Conservation (phyloP, 2,329 filamentous ascomycete genomes). For the Tolypocladium inflatum region DNA sequence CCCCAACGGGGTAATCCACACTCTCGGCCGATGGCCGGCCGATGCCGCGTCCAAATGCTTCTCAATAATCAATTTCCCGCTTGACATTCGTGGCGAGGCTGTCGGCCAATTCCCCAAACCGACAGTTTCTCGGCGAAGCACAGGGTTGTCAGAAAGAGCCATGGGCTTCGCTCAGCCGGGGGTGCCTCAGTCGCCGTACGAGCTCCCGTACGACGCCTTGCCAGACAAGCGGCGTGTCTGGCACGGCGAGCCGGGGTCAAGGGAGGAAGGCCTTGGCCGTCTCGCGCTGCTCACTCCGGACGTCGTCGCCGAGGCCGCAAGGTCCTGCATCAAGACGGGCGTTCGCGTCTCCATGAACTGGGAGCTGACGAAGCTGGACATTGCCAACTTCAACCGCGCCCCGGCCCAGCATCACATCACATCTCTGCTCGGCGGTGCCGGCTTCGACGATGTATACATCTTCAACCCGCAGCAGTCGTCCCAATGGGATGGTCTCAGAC, state of each 20-base stretch:
- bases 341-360: conserved; percentile 42
- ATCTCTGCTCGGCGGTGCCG: conserved; percentile 33
- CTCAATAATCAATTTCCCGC: too few relatives aligned
- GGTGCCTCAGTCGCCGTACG: background rate
- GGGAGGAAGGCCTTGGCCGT: conserved; percentile 43
- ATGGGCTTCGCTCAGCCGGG: background rate
- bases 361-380: conserved; percentile 46
- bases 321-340: conserved; percentile 39
- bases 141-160: too few relatives aligned
- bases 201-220: conserved; percentile 24
- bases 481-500: conserved; percentile 41
- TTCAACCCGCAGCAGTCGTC: conserved; percentile 42
- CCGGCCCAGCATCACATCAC: conserved; percentile 41
- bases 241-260: conserved; percentile 31
- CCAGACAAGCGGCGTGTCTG: conserved; percentile 38
- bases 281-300: conserved; percentile 41
- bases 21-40: background rate
- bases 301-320: conserved; percentile 35
- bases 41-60: too few relatives aligned
- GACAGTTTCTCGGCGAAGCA: too few relatives aligned
- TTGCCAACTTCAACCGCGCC: conserved; percentile 42
- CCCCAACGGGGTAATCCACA: too few relatives aligned
- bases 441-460: conserved; percentile 39
- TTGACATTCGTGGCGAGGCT: too few relatives aligned
- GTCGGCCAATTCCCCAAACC: too few relatives aligned